Conservation (phyloP, 495 filamentous ascomycete species). For the Achaetomiella virescens region DNA sequence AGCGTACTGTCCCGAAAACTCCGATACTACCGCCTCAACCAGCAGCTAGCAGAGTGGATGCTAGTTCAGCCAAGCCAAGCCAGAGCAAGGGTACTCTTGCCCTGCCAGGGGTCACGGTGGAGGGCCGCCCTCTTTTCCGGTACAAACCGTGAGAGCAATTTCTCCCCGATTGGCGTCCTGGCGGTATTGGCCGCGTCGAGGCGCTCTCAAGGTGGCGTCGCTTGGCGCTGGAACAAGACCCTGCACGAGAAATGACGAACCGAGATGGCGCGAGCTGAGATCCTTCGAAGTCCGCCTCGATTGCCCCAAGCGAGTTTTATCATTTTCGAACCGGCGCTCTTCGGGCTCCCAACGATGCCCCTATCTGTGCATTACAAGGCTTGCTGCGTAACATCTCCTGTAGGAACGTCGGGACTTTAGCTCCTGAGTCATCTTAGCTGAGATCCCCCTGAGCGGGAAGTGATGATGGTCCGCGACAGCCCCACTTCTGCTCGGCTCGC, state of each 20-base stretch:
- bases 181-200: neutral
- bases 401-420: too few relatives aligned
- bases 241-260: conserved; percentile 10
- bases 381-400: too few relatives aligned
- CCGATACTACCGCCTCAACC: too few relatives aligned
- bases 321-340: conserved; percentile 1
- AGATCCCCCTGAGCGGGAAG: too few relatives aligned
- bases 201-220: too few relatives aligned
- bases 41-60: neutral
- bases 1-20: too few relatives aligned
- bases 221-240: conserved; percentile 11
- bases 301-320: neutral
- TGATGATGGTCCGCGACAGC: too few relatives aligned
- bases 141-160: neutral
- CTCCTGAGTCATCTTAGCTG: too few relatives aligned
- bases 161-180: neutral
- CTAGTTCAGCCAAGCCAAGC: neutral
- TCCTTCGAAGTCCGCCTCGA: neutral
- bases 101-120: neutral
- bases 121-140: neutral
- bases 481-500: too few relatives aligned
- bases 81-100: neutral
- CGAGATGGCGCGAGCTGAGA: conserved; percentile 9
- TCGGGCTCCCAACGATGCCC: neutral
- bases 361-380: too few relatives aligned